phyloP scores from a whole-genome alignment of 768 basidiomycete genomes.

The Austroboletus festivus region DNA sequence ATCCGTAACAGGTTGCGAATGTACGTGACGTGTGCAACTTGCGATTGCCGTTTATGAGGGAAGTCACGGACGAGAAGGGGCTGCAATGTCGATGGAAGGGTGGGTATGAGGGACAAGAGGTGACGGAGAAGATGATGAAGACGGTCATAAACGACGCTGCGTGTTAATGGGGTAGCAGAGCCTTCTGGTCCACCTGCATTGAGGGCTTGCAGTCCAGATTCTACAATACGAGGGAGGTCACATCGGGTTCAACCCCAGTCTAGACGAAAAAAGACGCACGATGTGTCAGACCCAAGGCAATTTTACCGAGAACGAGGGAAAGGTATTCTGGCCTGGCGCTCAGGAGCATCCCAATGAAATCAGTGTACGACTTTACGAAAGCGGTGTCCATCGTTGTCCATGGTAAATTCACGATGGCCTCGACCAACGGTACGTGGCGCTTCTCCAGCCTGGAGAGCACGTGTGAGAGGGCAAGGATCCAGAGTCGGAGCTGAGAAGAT shows the following conservation, averaged over 20 bases:
- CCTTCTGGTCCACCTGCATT: slow-evolving; percentile 56
- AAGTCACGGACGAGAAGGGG: slow-evolving; percentile 83
- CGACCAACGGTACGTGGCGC: slow-evolving; percentile 73
- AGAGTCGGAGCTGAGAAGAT: slow-evolving; percentile 61
- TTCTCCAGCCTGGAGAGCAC: slow-evolving; percentile 88
- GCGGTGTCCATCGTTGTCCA: slow-evolving; percentile 89
- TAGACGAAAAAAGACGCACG: slow-evolving; percentile 65
- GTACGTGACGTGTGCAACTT: slow-evolving; percentile 78
- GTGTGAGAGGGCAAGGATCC: slow-evolving; percentile 86
- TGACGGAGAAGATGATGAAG: slow-evolving; percentile 83
- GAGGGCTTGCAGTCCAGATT: slow-evolving; percentile 68
- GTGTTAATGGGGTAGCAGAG: slow-evolving; percentile 70
- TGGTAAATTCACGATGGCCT: slow-evolving; percentile 82
- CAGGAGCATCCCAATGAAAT: slow-evolving; percentile 88
- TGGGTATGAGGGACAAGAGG: slow-evolving; percentile 88
- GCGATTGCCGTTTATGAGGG: slow-evolving; percentile 89
- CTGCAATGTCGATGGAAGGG: slow-evolving; percentile 80
- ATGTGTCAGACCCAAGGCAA: slow-evolving; percentile 83
- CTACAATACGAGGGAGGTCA: slow-evolving; percentile 36
- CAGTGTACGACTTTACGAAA: slow-evolving; percentile 85
- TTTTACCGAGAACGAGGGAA: slow-evolving; percentile 75
- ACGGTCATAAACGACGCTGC: slow-evolving; percentile 80
- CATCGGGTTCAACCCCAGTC: neutral
- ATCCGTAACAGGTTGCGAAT: slow-evolving; percentile 85
- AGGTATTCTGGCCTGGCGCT: slow-evolving; percentile 92